Base-by-base conservation (phyloP, 2,329 filamentous ascomycete genomes). In the Fusarium decemcellulare region DNA sequence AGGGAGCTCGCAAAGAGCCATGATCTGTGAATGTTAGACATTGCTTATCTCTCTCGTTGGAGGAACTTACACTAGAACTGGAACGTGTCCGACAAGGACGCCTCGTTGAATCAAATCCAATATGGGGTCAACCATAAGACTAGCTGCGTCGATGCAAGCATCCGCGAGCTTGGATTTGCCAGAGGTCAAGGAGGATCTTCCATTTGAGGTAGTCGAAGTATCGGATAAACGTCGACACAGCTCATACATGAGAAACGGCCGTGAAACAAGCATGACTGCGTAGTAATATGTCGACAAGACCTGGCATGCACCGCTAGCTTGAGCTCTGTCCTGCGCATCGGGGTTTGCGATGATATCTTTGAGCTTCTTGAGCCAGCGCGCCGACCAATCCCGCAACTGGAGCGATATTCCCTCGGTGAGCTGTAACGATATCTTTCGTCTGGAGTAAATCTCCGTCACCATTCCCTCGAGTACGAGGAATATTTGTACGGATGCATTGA, bases 181-280 rank as follows among this genome's bases (percentile, higher is more conserved):
- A 0, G 83, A 83, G 6, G 75, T 72, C 59, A 78, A 51, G 18
- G 70, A 70, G 32, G 72, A 69, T 29, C 68, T 61, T 1, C 61
- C 68, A 29, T 59, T 44, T 0, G 72, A 47, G 6, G 69, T 36
- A 0, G 71, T 58, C 0, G 76, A 65, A 5, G 69, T 75, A 10
- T 84, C 82, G 0, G 81, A 80, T 5, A 87, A 66, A 0, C 86
- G 78, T 30, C 81, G 80, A 53, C 81, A 84, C 4, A 88, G 76
- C 72, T 88, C 86, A 51, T 86, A 87, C 85, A 88, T 87, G 8
- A 88, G 78, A 53, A 88, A 88, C 0, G 86, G 86, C 1, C 86
- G 78, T 0, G 86, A 86, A 0, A 88, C 85, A 4, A 88, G 79
- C 79, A 88, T 88, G n/a, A 88, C 86, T 1, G 85, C 84, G 61